Conservation (phyloP, 163 green algal species). For the Scenedesmus sp. region DNA sequence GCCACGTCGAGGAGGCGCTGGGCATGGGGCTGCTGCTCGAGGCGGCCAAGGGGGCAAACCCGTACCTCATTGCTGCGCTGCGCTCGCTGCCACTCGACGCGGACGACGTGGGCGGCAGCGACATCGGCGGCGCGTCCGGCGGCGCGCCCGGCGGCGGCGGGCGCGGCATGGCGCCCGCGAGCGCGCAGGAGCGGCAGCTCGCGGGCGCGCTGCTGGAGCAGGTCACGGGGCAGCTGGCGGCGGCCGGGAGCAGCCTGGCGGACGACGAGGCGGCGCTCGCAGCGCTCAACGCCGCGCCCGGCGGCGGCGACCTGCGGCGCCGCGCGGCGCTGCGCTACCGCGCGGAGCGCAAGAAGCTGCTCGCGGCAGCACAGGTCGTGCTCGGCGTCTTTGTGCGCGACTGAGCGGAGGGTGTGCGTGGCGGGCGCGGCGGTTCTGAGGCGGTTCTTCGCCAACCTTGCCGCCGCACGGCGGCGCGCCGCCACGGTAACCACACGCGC, state of each 20-base stretch:
- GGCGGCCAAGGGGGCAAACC: slow-evolving; percentile 33
- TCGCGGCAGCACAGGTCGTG: slow-evolving; percentile 32
- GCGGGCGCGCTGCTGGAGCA: slow-evolving; percentile 28
- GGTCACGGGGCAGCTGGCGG: slow-evolving; percentile 5
- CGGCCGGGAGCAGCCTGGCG: slow-evolving; percentile 14
- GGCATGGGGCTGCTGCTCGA: slow-evolving; percentile 24
- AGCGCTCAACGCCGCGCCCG: not conserved
- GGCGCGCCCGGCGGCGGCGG: not conserved
- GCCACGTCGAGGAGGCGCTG: slow-evolving; percentile 36
- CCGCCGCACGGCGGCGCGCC: too few relatives aligned
- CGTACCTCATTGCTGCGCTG: slow-evolving; percentile 61
- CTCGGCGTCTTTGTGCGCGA: slow-evolving; percentile 34
- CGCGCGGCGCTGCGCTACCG: slow-evolving; percentile 38
- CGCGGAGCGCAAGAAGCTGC: slow-evolving; percentile 40
- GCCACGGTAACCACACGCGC: too few relatives aligned
- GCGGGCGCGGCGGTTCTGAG: too few relatives aligned
- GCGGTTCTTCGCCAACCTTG: too few relatives aligned
- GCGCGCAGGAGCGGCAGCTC: slow-evolving; percentile 7
- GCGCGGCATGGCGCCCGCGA: slow-evolving; percentile 10
- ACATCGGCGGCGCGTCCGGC: not conserved
- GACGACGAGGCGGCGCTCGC: slow-evolving; percentile 36
- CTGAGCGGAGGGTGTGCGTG: too few relatives aligned
- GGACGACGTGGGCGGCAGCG: slow-evolving; percentile 17
- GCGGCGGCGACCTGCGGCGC: slow-evolving; percentile 14
- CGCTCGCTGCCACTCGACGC: slow-evolving; percentile 63